phyloP scores from a whole-genome alignment of 768 basidiomycete species.

The Phaffia australis region DNA sequence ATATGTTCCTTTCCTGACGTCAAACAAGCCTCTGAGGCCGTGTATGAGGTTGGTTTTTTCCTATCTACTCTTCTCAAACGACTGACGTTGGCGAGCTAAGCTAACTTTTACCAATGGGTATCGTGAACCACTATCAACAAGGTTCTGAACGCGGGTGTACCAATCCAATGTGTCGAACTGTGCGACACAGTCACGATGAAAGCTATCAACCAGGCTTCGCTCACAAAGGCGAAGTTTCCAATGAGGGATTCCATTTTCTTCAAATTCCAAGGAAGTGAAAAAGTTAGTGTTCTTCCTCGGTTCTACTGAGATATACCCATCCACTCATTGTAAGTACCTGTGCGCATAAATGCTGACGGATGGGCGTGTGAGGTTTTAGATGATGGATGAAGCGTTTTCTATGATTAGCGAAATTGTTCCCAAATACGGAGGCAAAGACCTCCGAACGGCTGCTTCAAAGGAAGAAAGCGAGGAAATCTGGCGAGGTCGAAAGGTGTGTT shows the following conservation, averaged over 20 bases:
- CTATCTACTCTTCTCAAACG: not conserved
- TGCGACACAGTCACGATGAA: slow-evolving; percentile 26
- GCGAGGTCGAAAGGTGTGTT: slow-evolving; percentile 18
- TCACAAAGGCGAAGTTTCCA: slow-evolving; percentile 44
- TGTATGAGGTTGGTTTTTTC: slow-evolving; percentile 53
- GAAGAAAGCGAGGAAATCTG: slow-evolving; percentile 24
- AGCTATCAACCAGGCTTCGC: slow-evolving; percentile 26
- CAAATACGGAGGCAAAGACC: slow-evolving; percentile 17
- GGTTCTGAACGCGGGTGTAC: slow-evolving; percentile 15
- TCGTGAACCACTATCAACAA: too few relatives aligned
- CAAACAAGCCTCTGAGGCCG: slow-evolving; percentile 63
- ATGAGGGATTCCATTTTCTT: slow-evolving; percentile 75
- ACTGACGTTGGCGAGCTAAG: slow-evolving; percentile 1
- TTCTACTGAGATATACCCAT: not conserved
- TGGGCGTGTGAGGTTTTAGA: not conserved
- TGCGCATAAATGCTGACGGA: too few relatives aligned
- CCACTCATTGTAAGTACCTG: too few relatives aligned
- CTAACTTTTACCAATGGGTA: slow-evolving; percentile 4
- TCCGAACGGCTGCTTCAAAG: slow-evolving; percentile 2
- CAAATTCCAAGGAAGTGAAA: slow-evolving; percentile 64
- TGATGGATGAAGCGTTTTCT: slow-evolving; percentile 17
- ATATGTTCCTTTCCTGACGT: slow-evolving; percentile 79
- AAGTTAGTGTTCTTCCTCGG: not conserved
- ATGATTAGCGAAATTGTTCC: slow-evolving; percentile 22
- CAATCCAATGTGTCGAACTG: slow-evolving; percentile 25